Evolutionary conservation across 129 eudicot species (phyloP).

Genomic region (Artemisia argyi): DNA sequence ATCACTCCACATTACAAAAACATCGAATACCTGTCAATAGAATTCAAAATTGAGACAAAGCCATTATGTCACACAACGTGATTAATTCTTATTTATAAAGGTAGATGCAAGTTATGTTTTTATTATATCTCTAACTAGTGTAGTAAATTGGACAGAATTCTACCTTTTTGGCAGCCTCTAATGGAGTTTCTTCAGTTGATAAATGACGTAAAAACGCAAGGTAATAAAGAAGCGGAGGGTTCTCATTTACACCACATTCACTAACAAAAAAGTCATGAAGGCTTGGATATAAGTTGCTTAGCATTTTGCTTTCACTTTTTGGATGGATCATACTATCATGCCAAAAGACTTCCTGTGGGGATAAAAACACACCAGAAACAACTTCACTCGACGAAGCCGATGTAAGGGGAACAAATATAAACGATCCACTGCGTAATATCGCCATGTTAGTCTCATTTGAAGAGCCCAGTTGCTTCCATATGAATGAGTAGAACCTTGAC

Average conservation of each 20-base stretch:
- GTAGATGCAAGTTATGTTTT: background rate
- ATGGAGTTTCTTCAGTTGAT: conserved; percentile 58
- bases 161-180: conserved; percentile 64
- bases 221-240: conserved; percentile 57
- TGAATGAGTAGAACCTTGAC: conserved; percentile 65
- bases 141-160: too few species aligned
- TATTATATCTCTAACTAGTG: background rate
- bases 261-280: conserved; percentile 80
- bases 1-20: conserved; percentile 63
- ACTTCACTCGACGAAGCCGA: conserved; percentile 38
- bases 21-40: conserved; percentile 59
- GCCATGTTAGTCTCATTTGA: conserved; percentile 43
- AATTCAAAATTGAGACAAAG: conserved; percentile 2
- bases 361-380: conserved; percentile 64
- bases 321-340: conserved; percentile 48
- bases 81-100: background rate
- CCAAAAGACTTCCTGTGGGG: conserved; percentile 83
- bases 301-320: conserved; percentile 43
- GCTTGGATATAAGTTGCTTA: conserved; percentile 60
- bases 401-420: conserved; percentile 71
- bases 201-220: conserved; percentile 66
- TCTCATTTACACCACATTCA: conserved; percentile 78
- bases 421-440: conserved; percentile 48
- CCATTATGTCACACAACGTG: background rate
- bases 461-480: conserved; percentile 62